These are phyloP conservation scores for Paraleonurus japonicus DNA, from an alignment of 257 asterid species.

Conservation along the genomic window DNA sequence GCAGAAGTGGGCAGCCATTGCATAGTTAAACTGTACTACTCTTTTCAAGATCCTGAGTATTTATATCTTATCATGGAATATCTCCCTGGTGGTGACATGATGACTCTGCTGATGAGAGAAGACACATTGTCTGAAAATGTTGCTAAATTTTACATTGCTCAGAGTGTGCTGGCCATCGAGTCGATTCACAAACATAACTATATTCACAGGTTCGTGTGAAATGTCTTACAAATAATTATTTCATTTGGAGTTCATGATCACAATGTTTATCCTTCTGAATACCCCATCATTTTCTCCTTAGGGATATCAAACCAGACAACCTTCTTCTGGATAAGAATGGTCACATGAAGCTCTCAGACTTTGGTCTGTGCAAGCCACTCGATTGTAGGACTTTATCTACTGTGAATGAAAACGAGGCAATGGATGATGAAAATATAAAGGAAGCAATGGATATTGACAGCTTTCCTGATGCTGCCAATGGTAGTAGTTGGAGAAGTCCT, in stretches of 20 bases:
- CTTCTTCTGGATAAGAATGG: constrained; percentile 89
- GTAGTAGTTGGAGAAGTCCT: constrained; percentile 73
- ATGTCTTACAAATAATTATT: constrained; percentile 1
- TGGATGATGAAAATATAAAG: constrained; percentile 53
- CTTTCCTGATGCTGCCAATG: constrained; percentile 52
- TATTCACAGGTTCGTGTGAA: constrained; percentile 67
- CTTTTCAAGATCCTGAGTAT: constrained; percentile 90
- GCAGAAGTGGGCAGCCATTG: constrained; percentile 94
- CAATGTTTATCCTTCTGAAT: constrained; percentile 11
- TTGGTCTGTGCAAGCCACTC: constrained; percentile 97
- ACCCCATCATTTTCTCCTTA: constrained; percentile 37
- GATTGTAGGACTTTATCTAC: constrained; percentile 75
- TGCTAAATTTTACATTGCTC: constrained; percentile 88
- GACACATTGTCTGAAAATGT: constrained; percentile 75
- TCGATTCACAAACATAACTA: constrained; percentile 90
- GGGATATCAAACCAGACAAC: constrained; percentile 96
- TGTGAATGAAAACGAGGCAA: constrained; percentile 64
- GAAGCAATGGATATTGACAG: constrained; percentile 60
- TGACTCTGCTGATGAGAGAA: constrained; percentile 91
- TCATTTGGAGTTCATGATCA: neutral
- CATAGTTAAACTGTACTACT: constrained; percentile 84
- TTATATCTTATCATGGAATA: constrained; percentile 94
- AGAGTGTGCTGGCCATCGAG: constrained; percentile 85
- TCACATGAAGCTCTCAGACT: constrained; percentile 97
- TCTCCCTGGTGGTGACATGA: constrained; percentile 97